phyloP scores from a whole-genome alignment of 1,284 basidiomycete genomes.

The Trichosporon inkin region DNA sequence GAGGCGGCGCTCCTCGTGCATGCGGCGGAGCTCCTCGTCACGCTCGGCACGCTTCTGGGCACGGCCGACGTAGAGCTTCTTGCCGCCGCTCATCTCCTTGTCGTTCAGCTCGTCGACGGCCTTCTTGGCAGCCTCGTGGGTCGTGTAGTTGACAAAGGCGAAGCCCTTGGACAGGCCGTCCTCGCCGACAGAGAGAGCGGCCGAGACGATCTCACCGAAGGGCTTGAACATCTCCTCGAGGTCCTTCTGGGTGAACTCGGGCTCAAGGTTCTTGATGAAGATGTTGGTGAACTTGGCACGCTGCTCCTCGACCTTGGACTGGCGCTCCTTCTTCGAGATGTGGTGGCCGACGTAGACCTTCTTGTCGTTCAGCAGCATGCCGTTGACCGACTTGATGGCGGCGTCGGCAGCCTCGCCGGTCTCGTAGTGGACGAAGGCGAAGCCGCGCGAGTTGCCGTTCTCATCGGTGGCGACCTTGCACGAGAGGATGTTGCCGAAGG shows the following conservation, averaged over 20 bases:
- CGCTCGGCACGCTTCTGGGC: conserved; percentile 99
- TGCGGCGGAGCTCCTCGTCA: conserved; percentile 90
- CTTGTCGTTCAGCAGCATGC: conserved; percentile 98
- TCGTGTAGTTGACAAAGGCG: conserved; percentile 95
- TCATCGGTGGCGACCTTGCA: conserved; percentile 99
- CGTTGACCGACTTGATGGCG: conserved; percentile 97
- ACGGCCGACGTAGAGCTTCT: conserved; percentile 91
- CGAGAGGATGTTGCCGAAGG: conserved; percentile 97
- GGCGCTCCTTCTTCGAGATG: conserved; percentile 96
- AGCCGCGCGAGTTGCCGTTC: conserved; percentile 86
- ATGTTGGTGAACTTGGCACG: conserved; percentile 96
- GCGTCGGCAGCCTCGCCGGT: conserved; percentile 93
- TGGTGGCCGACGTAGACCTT: conserved; percentile 98
- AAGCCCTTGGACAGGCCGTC: conserved; percentile 87
- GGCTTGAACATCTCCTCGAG: conserved; percentile 76
- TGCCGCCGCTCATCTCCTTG: conserved; percentile 77
- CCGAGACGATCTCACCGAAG: conserved; percentile 86
- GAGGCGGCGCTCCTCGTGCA: conserved; percentile 93
- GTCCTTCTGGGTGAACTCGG: conserved; percentile 76
- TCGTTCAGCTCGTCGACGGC: conserved; percentile 92
- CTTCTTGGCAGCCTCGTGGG: conserved; percentile 83
- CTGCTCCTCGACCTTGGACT: conserved; percentile 97
- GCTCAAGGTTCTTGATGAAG: conserved; percentile 95
- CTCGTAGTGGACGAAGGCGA: conserved; percentile 82
- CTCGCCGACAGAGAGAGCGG: conserved; percentile 74